Evolutionary conservation across 495 filamentous ascomycete genomes (phyloP), one percentile per base, ranked within the genome.

Genomic region (Cryomyces minteri): DNA sequence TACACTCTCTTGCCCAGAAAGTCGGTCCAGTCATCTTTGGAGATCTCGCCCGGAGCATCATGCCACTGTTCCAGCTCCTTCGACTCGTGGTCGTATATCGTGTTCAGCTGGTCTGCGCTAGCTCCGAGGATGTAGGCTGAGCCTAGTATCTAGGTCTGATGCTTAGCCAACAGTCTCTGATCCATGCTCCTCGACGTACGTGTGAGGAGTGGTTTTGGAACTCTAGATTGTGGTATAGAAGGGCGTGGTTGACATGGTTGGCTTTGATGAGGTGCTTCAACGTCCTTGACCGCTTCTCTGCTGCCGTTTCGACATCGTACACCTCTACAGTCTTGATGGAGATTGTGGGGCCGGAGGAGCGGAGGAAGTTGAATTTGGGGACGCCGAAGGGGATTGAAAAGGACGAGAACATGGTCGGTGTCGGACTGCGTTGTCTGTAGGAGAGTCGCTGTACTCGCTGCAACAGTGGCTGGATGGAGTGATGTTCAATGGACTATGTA

Each of bases 131-230:
- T 64, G 60, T 86, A 95, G 6, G 86, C 79, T 14, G 88, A 87
- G 45, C 76, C 74, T 0, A 99, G 69, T 38, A 78, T 66, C 76
- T 79, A 54, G 6, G 30, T 31, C 43, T 10, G 18, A 31, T 14
- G 32, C 51, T 47, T 57, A 57, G 55, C 36, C 9, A 11, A 12
- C 58, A 41, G 52, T 51, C n/a, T 12, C 37, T 11, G 12, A 14
- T 18, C 29, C 34, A 30, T 12, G 4, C 32, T n/a, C 9, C 38
- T 40, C 33, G 4, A 62, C 73, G 36, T 55, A 88, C 77, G 67
- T 96, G 88, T 31, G 84, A 74, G 43, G 77, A 63, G 62, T 96
- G 87, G 54, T 95, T 98, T 64, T 94, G 82, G 58, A 80, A 94
- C 49, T 72, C 65, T 8, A 84, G 68, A 41, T 82, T 54, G 55